Evolutionary conservation across 768 basidiomycete species (phyloP), one percentile per base, ranked within the genome.

Genomic region (Dacryopinax spathularia): DNA sequence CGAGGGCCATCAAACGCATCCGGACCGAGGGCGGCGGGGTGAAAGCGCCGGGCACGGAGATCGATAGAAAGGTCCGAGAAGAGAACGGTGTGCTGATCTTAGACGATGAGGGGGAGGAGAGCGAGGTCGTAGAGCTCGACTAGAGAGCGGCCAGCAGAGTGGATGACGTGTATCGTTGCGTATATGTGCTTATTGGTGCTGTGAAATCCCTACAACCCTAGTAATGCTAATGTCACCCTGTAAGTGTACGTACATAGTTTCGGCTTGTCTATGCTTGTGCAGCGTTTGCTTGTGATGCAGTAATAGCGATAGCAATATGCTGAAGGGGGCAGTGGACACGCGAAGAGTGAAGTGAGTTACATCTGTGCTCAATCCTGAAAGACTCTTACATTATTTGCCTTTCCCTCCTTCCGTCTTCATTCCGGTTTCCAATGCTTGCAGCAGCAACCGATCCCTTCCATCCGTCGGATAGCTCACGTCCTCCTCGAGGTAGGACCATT

Each of bases 31-130:
- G 27, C 25, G 20, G 63, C 12, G 34, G 31, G 29, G 34, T 31
- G 15, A 35, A 33, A 22, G 56, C 63, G 48, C 60, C 56, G 12
- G n/a, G 72, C 31, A 84, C 83, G 68, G 85, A 85, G 16, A 85
- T 80, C 69, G 87, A 88, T 75, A 82, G 79, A 68, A 73, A 82
- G 63, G 73, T 76, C 66, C 70, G 90, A 63, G 89, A 91, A 56
- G 84, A 86, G 69, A 88, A 91, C 63, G 89, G 89, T 9, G 69
- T 91, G 44, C 71, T 91, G 34, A 66, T 89, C 68, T 72, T 91
- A 71, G 87, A 88, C 33, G 75, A 77, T 12, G 78, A 64, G 20
- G 63, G 31, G 48, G 48, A 56, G 7, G 48, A 56, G n/a, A n/a
- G n/a, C 48, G 18, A 56, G 15, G 25, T 56, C 48, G 18, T 56